Base-by-base conservation (phyloP, 139 green algal species). In the Micractinium sp. region DNA sequence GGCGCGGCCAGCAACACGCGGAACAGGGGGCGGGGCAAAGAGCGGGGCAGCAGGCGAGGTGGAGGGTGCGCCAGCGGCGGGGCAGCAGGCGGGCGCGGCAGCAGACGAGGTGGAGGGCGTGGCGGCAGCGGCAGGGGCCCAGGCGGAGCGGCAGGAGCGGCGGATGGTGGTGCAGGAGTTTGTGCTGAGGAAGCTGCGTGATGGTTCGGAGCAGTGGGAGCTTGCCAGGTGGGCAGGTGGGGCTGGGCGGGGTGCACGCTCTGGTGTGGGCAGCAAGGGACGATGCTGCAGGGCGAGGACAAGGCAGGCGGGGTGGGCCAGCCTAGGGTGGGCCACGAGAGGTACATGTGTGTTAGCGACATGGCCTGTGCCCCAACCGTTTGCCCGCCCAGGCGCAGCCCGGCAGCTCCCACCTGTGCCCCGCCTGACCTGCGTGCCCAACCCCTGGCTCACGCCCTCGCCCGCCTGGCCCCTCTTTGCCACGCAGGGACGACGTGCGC, bases 91-190 rank as follows among this genome's bases (percentile, higher is more conserved):
- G n/a, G 73, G 7, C 31, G 60, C 60, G 39, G 73, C 73, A 41
- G 73, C 73, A 79, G 31, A 23, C 31, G 16, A 16, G 60, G 60
- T 16, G 60, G 15, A 67, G 60, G 15, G 14, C 15, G 60, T 16
- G 16, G 60, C 63, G 63, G 63, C 63, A 71, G 63, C 63, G 14
- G 14, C 63, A 71, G 63, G 20, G 63, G 63, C 9, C 7, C 20
- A 71, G 63, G 20, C 20, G 12, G 20, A 71, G 63, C 63, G 63
- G 63, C n/a, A 41, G 74, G n/a, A 79, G 73, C 77, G 31, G 78
- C 39, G n/a, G 85, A 47, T 60, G 56, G 81, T 39, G 9, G 93
- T 96, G 31, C 77, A 93, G 79, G 93, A 94, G 90, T 94, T 91
- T 90, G 81, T 89, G 33, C 67, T 87, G 83, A 56, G 47, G 47